A percentile compares a stretch with the other conserved stretches of the same genome.
Evolutionary conservation across 371 early-diverging fungal genomes (phyloP).

Genomic region (Mortierella sp.): DNA sequence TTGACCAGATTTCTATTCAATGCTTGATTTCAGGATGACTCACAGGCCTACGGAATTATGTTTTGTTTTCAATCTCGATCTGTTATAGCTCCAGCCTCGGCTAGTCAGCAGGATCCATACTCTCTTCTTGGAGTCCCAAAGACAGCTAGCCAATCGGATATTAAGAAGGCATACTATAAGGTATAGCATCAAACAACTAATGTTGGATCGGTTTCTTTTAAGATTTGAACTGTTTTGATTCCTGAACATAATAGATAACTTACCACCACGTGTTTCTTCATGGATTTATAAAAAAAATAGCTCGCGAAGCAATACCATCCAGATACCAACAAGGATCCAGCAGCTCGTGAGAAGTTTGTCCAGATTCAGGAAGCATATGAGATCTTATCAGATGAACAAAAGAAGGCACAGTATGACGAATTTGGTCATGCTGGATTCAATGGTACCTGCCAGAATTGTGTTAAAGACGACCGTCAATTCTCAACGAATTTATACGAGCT

Average conservation of each 20-base stretch:
- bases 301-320: constrained; percentile 97
- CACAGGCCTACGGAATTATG: background rate
- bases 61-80: background rate
- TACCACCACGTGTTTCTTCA: background rate
- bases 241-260: background rate
- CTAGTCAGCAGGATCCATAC: constrained; percentile 81
- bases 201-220: no score
- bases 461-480: background rate
- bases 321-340: constrained; percentile 92
- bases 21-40: background rate
- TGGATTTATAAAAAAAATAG: constrained; percentile 46
- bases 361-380: constrained; percentile 97
- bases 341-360: constrained; percentile 94
- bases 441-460: constrained; percentile 32
- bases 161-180: constrained; percentile 95
- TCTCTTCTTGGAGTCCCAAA: constrained; percentile 84
- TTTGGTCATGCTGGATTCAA: constrained; percentile 81
- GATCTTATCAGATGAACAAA: constrained; percentile 90
- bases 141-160: constrained; percentile 83
- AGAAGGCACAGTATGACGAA: constrained; percentile 91
- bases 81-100: constrained; percentile 29
- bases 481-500: background rate
- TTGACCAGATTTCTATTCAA: background rate
- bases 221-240: background rate
- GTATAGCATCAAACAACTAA: constrained; percentile 47